phyloP scores from a whole-genome alignment of 805 yeast genomes.

The Kodamaea neixiangensis region DNA sequence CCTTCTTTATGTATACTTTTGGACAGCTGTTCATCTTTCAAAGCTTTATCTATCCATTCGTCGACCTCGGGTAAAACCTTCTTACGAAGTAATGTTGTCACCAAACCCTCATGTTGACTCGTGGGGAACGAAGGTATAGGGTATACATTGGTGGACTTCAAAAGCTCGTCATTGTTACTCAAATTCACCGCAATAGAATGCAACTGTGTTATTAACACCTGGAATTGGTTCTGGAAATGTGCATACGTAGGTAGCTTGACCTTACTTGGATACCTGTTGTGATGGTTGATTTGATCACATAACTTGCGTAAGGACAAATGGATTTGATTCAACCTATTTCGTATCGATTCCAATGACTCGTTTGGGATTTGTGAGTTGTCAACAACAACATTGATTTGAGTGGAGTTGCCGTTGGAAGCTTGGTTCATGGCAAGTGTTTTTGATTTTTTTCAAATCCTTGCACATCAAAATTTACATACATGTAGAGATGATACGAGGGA shows the following conservation, averaged over 20 bases:
- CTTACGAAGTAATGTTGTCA: conserved; percentile 83
- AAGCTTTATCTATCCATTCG: conserved; percentile 64
- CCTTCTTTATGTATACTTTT: conserved; percentile 14
- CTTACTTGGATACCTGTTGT: conserved; percentile 37
- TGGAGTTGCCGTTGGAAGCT: conserved; percentile 5
- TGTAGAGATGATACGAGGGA: conserved; percentile 24
- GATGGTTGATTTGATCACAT: conserved; percentile 38
- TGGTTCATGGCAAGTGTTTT: conserved; percentile 2
- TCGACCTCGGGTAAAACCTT: conserved; percentile 89
- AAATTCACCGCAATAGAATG: conserved; percentile 73
- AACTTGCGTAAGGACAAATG: conserved; percentile 41
- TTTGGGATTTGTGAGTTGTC: conserved; percentile 28
- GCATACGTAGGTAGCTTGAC: conserved; percentile 51
- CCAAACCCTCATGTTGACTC: conserved; percentile 75
- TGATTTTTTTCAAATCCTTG: conserved; percentile 2
- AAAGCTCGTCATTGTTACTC: conserved; percentile 56
- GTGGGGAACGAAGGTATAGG: conserved; percentile 88
- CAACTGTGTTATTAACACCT: conserved; percentile 79
- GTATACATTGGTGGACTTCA: conserved; percentile 71
- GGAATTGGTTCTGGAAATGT: conserved; percentile 80
- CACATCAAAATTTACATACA: background rate
- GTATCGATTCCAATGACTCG: conserved; percentile 41
- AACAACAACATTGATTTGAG: background rate
- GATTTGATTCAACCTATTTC: conserved; percentile 45
- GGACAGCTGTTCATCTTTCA: conserved; percentile 14